Evolutionary conservation across 2,329 filamentous ascomycete species (phyloP).

Genomic region (Aspergillus candidus): DNA sequence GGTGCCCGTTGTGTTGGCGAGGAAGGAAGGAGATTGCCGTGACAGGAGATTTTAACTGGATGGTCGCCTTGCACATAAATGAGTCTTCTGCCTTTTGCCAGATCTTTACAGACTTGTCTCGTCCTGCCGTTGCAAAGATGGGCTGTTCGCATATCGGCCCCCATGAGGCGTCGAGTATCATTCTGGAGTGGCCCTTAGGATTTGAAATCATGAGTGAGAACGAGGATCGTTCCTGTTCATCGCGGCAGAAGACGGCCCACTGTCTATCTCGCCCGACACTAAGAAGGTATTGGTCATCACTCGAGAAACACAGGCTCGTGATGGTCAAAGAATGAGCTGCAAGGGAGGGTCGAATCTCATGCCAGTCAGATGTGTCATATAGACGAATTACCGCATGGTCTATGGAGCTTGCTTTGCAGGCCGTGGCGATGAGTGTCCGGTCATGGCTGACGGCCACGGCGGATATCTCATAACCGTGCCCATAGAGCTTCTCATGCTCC

Average conservation of each 20-base stretch:
- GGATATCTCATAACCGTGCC: constrained; percentile 95
- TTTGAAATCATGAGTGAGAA: constrained; percentile 62
- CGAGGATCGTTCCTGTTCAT: constrained; percentile 26
- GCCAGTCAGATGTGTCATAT: constrained; percentile 82
- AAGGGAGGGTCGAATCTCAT: constrained; percentile 76
- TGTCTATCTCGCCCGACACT: constrained; percentile 89
- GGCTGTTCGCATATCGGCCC: constrained; percentile 46
- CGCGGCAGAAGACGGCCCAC: constrained; percentile 73
- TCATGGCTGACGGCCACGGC: constrained; percentile 73
- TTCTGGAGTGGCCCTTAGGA: constrained; percentile 79
- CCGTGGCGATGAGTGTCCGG: constrained; percentile 73
- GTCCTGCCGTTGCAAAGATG: constrained; percentile 77
- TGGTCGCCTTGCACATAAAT: constrained; percentile 50
- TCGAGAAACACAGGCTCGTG: constrained; percentile 72
- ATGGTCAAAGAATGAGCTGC: constrained; percentile 82
- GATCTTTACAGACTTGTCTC: constrained; percentile 77
- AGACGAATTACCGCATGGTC: constrained; percentile 92
- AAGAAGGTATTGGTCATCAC: constrained; percentile 66
- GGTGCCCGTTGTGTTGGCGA: constrained; percentile 18
- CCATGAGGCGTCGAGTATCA: constrained; percentile 90
- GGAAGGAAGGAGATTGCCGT: constrained; percentile 65
- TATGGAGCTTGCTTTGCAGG: constrained; percentile 84
- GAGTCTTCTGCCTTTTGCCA: constrained; percentile 48
- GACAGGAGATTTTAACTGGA: constrained; percentile 55
- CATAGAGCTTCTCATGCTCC: constrained; percentile 92